phyloP scores from a whole-genome alignment of 2,329 filamentous ascomycete genomes.

The Ceratocystis albifundus region DNA sequence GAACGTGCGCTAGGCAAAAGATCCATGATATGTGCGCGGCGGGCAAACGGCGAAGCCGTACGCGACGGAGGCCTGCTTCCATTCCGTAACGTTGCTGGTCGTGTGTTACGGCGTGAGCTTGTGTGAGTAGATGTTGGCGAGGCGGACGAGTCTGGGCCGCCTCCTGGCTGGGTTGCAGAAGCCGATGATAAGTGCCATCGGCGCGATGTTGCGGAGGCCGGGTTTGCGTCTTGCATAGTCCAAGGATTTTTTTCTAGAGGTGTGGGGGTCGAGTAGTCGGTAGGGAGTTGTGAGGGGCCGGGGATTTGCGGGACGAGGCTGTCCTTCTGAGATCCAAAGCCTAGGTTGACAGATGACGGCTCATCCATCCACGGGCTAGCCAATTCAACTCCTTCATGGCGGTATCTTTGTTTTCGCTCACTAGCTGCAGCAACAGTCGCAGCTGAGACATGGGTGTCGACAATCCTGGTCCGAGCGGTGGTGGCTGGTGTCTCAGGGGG shows the following conservation, averaged over 20 bases:
- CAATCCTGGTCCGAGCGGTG: constrained; percentile 21
- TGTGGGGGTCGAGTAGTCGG: constrained; percentile 18
- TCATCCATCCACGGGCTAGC: constrained; percentile 22
- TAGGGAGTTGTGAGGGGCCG: constrained; percentile 20
- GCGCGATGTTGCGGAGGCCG: constrained; percentile 3
- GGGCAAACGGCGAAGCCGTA: not conserved
- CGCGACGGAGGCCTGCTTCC: not conserved
- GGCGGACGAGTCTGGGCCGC: not conserved
- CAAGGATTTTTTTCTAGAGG: constrained; percentile 19
- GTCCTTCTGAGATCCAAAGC: constrained; percentile 10
- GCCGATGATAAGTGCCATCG: constrained; percentile 1
- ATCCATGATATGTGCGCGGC: constrained; percentile 19
- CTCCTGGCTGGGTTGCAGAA: not conserved
- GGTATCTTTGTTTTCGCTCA: constrained; percentile 6
- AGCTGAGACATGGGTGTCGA: constrained; percentile 17
- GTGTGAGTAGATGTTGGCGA: not conserved
- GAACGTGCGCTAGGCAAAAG: constrained; percentile 16
- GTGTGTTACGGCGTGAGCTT: not conserved
- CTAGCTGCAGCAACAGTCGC: constrained; percentile 2
- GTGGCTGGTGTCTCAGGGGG: constrained; percentile 23
- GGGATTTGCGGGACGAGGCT: constrained; percentile 17
- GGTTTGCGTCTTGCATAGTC: constrained; percentile 15
- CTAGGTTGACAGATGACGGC: constrained; percentile 21
- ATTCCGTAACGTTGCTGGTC: not conserved
- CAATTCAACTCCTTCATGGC: not conserved